Base-by-base conservation (phyloP, 2,329 filamentous ascomycete species). In the Ophiostoma montium region DNA sequence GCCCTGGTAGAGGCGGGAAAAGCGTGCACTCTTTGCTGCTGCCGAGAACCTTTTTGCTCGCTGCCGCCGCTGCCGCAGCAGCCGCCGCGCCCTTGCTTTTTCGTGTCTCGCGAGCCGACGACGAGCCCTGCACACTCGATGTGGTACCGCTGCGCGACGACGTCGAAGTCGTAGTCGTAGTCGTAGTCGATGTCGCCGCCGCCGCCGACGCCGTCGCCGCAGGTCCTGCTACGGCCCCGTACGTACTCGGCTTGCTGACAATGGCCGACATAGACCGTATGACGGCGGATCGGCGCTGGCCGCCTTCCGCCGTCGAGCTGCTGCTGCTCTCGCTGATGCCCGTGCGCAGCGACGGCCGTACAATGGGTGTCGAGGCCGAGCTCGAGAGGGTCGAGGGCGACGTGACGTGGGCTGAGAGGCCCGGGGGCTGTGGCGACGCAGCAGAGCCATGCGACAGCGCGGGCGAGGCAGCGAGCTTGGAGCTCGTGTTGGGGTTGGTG, bases 1-100 rank as follows among this genome's bases (percentile, higher is more conserved):
- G 69, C 56, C 78, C 71, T 33, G 71, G 72, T 5, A 81, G 66
- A n/a, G 74, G 67, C 32, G 78, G 78, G 45, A 76, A 78, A 2
- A 70, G 61, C 8, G 67, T 66, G 56, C 75, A 67, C 16, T 62
- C 60, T 18, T 47, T 47, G 60, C 48, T 13, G 60, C 36, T 47
- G 60, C 48, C 12, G 60, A 38, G 18, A 52, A 46, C 47, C 35
- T 55, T 39, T 47, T 31, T 10, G 23, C 27, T n/a, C 27, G n/a
- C 18, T 46, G n/a, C n/a, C n/a, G n/a, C n/a, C n/a, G n/a, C n/a
- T n/a, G n/a, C n/a, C 30, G 36, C 46, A 21, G n/a, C 35, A 47
- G 56, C 56, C 21, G 58, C n/a, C 15, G 46, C 19, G 18, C 30
- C n/a, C 31, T 19, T 23, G 35, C 32, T 47, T 15, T 18, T 39